Evolutionary conservation across 2,329 filamentous ascomycete genomes (phyloP).

Genomic region (Tolypocladium guangdongense): DNA sequence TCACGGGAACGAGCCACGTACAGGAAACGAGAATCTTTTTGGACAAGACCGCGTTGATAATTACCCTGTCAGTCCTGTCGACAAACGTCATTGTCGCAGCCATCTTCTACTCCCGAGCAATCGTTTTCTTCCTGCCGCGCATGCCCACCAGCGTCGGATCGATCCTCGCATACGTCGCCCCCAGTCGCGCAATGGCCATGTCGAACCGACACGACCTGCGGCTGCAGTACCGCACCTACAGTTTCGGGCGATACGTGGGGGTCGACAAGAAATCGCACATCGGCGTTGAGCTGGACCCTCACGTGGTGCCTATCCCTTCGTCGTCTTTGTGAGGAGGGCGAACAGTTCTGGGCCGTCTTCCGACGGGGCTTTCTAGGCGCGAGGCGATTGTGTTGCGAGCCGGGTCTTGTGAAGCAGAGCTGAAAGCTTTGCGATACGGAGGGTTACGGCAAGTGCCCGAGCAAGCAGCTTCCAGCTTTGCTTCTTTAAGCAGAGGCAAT

Average conservation of each 20-base stretch:
- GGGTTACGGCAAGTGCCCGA: too few relatives aligned
- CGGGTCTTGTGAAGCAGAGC: too few relatives aligned
- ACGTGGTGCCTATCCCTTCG: conserved; percentile 19
- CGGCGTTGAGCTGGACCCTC: conserved; percentile 39
- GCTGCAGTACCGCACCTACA: conserved; percentile 18
- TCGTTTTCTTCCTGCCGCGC: conserved; percentile 32
- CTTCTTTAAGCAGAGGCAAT: too few relatives aligned
- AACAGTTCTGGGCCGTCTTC: too few relatives aligned
- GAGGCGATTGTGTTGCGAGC: too few relatives aligned
- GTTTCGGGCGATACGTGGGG: conserved; percentile 39
- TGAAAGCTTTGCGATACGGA: too few relatives aligned
- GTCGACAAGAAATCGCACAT: conserved; percentile 34
- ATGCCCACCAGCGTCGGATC: conserved; percentile 41
- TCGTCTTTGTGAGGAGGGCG: too few relatives aligned
- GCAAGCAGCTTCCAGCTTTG: too few relatives aligned
- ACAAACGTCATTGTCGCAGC: conserved; percentile 32
- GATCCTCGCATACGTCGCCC: conserved; percentile 33
- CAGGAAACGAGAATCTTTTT: conserved; percentile 36
- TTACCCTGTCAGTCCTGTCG: conserved; percentile 30
- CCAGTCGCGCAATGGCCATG: conserved; percentile 26
- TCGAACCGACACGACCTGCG: not conserved
- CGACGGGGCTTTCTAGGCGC: too few relatives aligned
- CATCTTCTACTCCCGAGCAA: conserved; percentile 28
- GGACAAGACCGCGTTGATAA: conserved; percentile 30
- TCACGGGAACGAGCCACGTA: conserved; percentile 8